Conservation (phyloP, 192 early-diverging fungal species). For the Coemansia sp. region DNA sequence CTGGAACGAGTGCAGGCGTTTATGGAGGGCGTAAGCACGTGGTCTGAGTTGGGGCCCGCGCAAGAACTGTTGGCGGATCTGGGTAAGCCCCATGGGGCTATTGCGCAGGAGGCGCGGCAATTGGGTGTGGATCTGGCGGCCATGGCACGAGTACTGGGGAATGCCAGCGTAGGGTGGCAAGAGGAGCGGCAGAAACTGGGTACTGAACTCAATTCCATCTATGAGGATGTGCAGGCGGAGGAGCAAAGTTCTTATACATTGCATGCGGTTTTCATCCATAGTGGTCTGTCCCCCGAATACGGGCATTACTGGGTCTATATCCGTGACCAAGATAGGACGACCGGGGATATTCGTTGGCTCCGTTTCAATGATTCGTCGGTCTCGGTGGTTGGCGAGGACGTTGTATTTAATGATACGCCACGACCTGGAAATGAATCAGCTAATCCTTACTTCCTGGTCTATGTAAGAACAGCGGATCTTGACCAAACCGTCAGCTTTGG, state of each 20-base stretch:
- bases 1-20: slow-evolving; percentile 32
- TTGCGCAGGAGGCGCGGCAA: slow-evolving; percentile 2
- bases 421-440: slow-evolving; percentile 50
- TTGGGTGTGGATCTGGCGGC: slow-evolving; percentile 7
- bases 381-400: slow-evolving; percentile 55
- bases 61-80: slow-evolving; percentile 23
- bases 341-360: slow-evolving; percentile 59
- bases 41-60: slow-evolving; percentile 21
- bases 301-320: slow-evolving; percentile 85
- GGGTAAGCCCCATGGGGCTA: not conserved
- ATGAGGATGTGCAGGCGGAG: too few relatives aligned
- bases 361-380: slow-evolving; percentile 77
- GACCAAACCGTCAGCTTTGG: slow-evolving; percentile 20
- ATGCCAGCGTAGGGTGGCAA: slow-evolving; percentile 18
- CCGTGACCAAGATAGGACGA: slow-evolving; percentile 47
- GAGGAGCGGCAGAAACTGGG: slow-evolving; percentile 1
- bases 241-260: too few relatives aligned
- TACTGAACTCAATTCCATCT: slow-evolving; percentile 19
- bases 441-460: slow-evolving; percentile 76
- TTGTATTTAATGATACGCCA: slow-evolving; percentile 59
- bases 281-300: slow-evolving; percentile 61
- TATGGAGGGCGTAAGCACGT: slow-evolving; percentile 26
- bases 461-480: slow-evolving; percentile 49
- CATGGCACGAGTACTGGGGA: slow-evolving; percentile 9
- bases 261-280: slow-evolving; percentile 80